phyloP scores from a whole-genome alignment of 495 filamentous ascomycete species.

The Aspergillus ostianus region DNA sequence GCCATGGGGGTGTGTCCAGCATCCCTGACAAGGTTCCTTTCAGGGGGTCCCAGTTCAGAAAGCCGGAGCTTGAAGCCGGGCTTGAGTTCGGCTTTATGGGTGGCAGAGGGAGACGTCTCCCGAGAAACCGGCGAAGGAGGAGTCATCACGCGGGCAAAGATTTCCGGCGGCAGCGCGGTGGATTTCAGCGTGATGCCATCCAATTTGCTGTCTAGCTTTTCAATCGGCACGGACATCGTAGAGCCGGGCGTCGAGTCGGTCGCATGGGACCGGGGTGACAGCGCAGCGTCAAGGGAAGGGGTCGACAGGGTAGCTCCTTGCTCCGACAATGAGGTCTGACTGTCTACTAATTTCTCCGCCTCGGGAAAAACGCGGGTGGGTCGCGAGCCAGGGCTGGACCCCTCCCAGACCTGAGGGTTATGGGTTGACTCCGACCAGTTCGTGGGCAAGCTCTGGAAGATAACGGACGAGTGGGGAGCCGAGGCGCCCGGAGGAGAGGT shows the following conservation, averaged over 20 bases:
- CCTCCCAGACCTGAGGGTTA: conserved; percentile 42
- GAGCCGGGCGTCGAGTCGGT: conserved; percentile 20
- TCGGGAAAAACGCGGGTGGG: conserved; percentile 46
- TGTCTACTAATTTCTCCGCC: conserved; percentile 27
- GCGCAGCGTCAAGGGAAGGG: conserved; percentile 42
- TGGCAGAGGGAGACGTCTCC: conserved; percentile 24
- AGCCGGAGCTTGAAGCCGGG: conserved; percentile 42
- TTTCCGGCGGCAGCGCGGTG: conserved; percentile 40
- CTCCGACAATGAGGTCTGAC: conserved; percentile 24
- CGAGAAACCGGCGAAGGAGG: conserved; percentile 40
- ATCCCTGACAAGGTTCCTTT: conserved; percentile 39
- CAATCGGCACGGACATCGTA: conserved; percentile 43
- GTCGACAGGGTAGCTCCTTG: conserved; percentile 23
- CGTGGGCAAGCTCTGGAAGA: conserved; percentile 7
- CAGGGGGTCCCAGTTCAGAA: conserved; percentile 39
- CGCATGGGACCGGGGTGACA: conserved; percentile 37
- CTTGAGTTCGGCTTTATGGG: conserved; percentile 23
- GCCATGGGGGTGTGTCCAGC: conserved; percentile 52
- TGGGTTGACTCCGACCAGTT: not conserved
- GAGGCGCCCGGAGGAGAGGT: conserved; percentile 12
- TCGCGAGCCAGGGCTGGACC: conserved; percentile 35
- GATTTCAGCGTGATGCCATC: conserved; percentile 51
- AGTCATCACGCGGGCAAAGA: conserved; percentile 46
- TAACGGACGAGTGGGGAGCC: conserved; percentile 3
- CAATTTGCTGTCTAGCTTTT: conserved; percentile 47